Evolutionary conservation across 176 grass and related monocot species (phyloP).

Genomic region (Otatea glauca): DNA sequence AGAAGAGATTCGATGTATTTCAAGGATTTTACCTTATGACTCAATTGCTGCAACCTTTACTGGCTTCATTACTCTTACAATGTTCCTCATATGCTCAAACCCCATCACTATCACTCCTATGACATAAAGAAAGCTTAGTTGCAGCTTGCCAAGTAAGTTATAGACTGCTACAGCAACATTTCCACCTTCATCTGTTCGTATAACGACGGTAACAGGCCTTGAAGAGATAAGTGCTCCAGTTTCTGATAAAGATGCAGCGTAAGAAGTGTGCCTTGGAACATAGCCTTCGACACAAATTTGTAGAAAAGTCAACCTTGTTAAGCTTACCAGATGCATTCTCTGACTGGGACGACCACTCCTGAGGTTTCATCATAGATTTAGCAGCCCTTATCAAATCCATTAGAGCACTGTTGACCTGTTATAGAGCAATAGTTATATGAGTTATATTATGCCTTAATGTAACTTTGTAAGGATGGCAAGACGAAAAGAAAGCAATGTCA

Average conservation of each 20-base stretch:
- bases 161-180: slow-evolving; percentile 61
- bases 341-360: slow-evolving; percentile 72
- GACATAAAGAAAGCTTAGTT: slow-evolving; percentile 89
- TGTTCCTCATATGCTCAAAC: slow-evolving; percentile 79
- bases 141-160: slow-evolving; percentile 88
- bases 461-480: neutral
- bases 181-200: slow-evolving; percentile 60
- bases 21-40: slow-evolving; percentile 57
- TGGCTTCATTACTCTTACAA: slow-evolving; percentile 73
- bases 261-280: slow-evolving; percentile 40
- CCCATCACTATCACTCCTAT: slow-evolving; percentile 82
- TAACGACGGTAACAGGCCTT: slow-evolving; percentile 48
- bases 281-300: slow-evolving; percentile 31
- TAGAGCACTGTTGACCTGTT: slow-evolving; percentile 81
- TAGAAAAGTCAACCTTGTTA: neutral
- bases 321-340: slow-evolving; percentile 71
- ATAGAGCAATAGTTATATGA: neutral
- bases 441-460: neutral
- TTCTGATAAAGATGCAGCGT: slow-evolving; percentile 53
- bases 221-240: slow-evolving; percentile 60
- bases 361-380: slow-evolving; percentile 52
- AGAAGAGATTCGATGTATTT: neutral
- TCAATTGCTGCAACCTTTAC: slow-evolving; percentile 72
- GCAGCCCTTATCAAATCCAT: slow-evolving; percentile 87
- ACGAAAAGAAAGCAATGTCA: neutral